Evolutionary conservation across 2,329 filamentous ascomycete species (phyloP), one percentile per base, ranked within the genome.

Genomic region (Colletotrichum sp.): DNA sequence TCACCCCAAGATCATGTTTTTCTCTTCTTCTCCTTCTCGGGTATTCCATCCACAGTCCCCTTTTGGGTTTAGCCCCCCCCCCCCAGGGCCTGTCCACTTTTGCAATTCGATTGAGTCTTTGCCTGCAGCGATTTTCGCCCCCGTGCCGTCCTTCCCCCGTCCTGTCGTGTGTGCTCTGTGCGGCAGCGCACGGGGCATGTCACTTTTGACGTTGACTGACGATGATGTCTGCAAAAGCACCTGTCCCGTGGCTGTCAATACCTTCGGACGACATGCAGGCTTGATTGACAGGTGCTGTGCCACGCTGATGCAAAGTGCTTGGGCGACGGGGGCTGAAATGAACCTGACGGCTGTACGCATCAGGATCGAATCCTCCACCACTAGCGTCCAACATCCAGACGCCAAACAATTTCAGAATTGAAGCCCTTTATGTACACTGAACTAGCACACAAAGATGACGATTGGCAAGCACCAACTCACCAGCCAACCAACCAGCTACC

Each of bases 101-200:
- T 76, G 34, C 57, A 76, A 73, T 73, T 68, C 70, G 73, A 76
- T 76, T 49, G 15, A 76, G 69, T 68, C 73, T 73, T 21, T 21
- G 21, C 64, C 69, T 72, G 63, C 72, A 75, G 68, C n/a, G 72
- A 75, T 76, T 73, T 72, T 68, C 72, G 36, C 66, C 66, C 67
- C 68, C 36, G 36, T 39, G 36, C 36, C 36, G 36, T 39, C 24
- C 39, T 39, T 71, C 26, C 44, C 39, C 57, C 18, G 26, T 28
- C 30, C 8, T 39, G 13, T n/a, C 15, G 16, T 16, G 16, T 24
- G n/a, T 68, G 55, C 24, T 39, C 67, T 62, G 67, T 75, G 68
- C 68, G 52, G 68, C 68, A 34, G 24, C 32, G 72, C 62, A 67
- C 68, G 62, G 62, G n/a, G 36, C 68, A 62, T 26, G 36, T 55